Evolutionary conservation across 768 basidiomycete genomes (phyloP).

Genomic region (Cubamyces lactineus): DNA sequence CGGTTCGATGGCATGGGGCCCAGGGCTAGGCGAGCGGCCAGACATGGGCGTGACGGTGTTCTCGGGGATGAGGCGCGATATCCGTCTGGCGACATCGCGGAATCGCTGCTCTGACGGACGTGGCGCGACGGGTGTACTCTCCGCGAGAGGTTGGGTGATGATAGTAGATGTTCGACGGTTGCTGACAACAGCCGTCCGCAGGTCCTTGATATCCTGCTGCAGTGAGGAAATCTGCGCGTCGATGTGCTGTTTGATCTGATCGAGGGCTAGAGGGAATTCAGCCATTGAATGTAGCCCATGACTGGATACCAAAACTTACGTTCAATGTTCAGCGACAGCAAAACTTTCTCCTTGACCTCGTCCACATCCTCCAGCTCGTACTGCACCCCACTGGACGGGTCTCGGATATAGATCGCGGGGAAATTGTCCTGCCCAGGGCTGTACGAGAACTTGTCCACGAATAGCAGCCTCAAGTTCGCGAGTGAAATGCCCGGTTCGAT

Average conservation of each 20-base stretch:
- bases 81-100: slow-evolving; percentile 68
- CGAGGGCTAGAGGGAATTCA: slow-evolving; percentile 64
- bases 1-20: slow-evolving; percentile 36
- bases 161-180: slow-evolving; percentile 60
- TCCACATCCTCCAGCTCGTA: slow-evolving; percentile 96
- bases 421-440: slow-evolving; percentile 93
- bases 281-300: background rate
- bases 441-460: slow-evolving; percentile 94
- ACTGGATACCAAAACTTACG: slow-evolving; percentile 57
- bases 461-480: slow-evolving; percentile 78
- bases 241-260: slow-evolving; percentile 99
- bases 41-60: slow-evolving; percentile 34
- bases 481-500: slow-evolving; percentile 75
- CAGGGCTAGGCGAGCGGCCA: slow-evolving; percentile 29
- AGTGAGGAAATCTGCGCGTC: slow-evolving; percentile 86
- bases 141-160: slow-evolving; percentile 56
- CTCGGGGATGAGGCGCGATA: slow-evolving; percentile 70
- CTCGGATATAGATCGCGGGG: slow-evolving; percentile 93
- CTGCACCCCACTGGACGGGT: slow-evolving; percentile 88
- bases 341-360: slow-evolving; percentile 85
- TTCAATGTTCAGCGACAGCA: slow-evolving; percentile 94
- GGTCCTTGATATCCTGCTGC: slow-evolving; percentile 88
- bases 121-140: slow-evolving; percentile 63
- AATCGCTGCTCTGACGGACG: slow-evolving; percentile 81
- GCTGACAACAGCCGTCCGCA: slow-evolving; percentile 65